Evolutionary conservation across 352 stramenopile genomes (phyloP), one percentile per base, ranked within the genome.

Genomic region (Globisporangium radiosum): DNA sequence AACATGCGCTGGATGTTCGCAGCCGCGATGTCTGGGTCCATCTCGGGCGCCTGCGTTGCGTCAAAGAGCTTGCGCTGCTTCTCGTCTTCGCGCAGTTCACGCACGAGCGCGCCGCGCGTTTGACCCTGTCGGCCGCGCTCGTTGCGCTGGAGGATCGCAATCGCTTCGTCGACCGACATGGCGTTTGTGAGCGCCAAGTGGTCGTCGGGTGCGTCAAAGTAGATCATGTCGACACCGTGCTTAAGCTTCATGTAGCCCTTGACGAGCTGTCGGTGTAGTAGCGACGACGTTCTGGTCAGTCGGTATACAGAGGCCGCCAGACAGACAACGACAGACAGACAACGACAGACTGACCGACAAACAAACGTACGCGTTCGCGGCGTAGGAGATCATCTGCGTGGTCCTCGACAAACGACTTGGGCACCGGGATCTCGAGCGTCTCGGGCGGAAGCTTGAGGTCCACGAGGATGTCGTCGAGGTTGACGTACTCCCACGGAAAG

Each of bases 401-500:
- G 64, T 98, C 88, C 48, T 98, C 90, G 11, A 85, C 69, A 66
- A 98, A 96, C 45, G 90, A 96, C 60, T 78, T 74, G 10, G 94
- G 90, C 39, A 98, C 84, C 4, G 88, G 74, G 0, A 97, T 72
- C 58, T 98, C 92, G 25, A 98, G 69, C 37, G 88, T 94, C 64
- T 96, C 85, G 3, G 92, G 91, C 8, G 92, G 80, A 25, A 98
- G 74, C 68, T 97, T 97, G 37, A 98, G 75, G 63, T 98, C 94
- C 47, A 95, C 88, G 25, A 98, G 74, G 44, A 97, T 90, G 52
- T 94, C 79, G 69, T 97, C 90, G 17, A 98, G 61, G 57, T 98
- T 92, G 37, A 97, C 85, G 64, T 98, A 98, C 64, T 98, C 90
- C 93, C 93, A 98, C 0, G 94, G 86, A 61, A 98, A 97, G 56